These are phyloP conservation scores for Lactarius psammicola DNA, from an alignment of 768 basidiomycete species.

Conservation along the genomic window DNA sequence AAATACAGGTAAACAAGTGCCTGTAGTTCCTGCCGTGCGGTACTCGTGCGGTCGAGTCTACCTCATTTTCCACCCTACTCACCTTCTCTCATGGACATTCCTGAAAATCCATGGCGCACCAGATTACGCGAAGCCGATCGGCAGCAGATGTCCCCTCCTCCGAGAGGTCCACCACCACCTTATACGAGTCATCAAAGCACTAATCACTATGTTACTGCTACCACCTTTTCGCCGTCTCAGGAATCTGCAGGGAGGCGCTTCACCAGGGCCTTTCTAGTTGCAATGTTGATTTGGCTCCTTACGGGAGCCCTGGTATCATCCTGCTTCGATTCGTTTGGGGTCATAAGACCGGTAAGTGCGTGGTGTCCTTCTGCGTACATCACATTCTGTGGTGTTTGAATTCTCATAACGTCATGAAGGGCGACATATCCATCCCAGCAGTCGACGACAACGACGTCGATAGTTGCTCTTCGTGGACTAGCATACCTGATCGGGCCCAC, in stretches of 20 bases:
- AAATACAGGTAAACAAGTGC: too few relatives aligned
- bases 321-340: background rate
- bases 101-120: background rate
- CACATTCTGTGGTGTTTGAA: background rate
- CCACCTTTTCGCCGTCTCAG: background rate
- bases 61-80: background rate
- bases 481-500: constrained; percentile 28
- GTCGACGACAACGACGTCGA: constrained; percentile 3
- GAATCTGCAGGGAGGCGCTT: constrained; percentile 30
- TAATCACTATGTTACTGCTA: background rate
- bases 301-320: constrained; percentile 22
- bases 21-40: too few relatives aligned
- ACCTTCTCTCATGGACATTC: constrained; percentile 2
- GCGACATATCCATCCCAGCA: background rate
- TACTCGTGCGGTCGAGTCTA: too few relatives aligned
- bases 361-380: constrained; percentile 27
- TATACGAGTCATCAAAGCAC: constrained; percentile 15
- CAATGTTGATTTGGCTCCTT: constrained; percentile 32
- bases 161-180: constrained; percentile 1
- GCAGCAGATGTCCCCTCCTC: background rate
- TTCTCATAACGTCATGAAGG: constrained; percentile 7
- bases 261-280: constrained; percentile 33
- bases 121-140: background rate
- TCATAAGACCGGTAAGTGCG: constrained; percentile 13
- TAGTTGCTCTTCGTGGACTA: constrained; percentile 7